phyloP scores from a whole-genome alignment of 495 filamentous ascomycete genomes.

The Tricharina praecox region DNA sequence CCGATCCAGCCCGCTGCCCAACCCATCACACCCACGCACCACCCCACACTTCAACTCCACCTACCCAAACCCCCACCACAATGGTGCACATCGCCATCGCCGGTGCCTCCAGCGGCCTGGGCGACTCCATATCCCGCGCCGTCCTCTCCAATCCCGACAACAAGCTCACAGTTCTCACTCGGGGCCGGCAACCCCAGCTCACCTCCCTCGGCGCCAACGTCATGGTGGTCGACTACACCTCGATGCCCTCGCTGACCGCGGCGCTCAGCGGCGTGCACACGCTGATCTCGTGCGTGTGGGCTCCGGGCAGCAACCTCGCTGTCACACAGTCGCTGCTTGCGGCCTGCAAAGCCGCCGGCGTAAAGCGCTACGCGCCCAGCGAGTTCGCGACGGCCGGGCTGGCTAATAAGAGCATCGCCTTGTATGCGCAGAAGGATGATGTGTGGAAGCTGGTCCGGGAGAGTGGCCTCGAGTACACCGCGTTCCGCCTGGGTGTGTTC shows the following conservation, averaged over 20 bases:
- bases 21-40: no score
- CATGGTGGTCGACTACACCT: slow-evolving; percentile 20
- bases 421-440: slow-evolving; percentile 12
- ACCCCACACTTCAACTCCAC: no score
- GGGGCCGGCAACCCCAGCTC: not conserved
- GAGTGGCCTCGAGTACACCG: slow-evolving; percentile 24
- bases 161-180: slow-evolving; percentile 4
- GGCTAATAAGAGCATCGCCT: slow-evolving; percentile 11
- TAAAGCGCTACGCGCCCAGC: slow-evolving; percentile 26
- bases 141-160: not conserved
- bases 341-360: slow-evolving; percentile 25
- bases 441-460: slow-evolving; percentile 20
- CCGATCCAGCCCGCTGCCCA: no score
- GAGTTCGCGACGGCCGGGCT: slow-evolving; percentile 20
- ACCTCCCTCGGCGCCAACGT: not conserved
- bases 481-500: slow-evolving; percentile 25
- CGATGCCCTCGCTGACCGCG: slow-evolving; percentile 12
- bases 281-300: slow-evolving; percentile 20
- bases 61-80: no score
- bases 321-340: slow-evolving; percentile 14
- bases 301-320: slow-evolving; percentile 5
- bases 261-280: slow-evolving; percentile 21
- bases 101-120: not conserved
- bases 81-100: not conserved
- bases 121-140: not conserved